Evolutionary conservation across 2,329 filamentous ascomycete genomes (phyloP), one percentile per base, ranked within the genome.

Genomic region (Amauroascus niger): DNA sequence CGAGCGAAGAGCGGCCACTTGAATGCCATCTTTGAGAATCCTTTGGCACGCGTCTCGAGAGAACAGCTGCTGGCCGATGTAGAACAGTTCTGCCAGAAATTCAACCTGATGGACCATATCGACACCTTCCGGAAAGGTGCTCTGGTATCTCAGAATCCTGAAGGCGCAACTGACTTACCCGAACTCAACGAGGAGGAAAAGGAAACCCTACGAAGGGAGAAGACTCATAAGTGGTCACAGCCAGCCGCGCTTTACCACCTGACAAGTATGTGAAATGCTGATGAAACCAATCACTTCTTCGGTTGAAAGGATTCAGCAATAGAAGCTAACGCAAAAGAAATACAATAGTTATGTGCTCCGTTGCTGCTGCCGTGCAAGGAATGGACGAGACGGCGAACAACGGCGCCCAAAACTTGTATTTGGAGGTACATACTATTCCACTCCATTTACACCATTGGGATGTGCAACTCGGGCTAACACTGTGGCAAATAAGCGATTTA

Each of bases 1-100:
- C 60, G 56, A 3, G 46, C 59, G 9, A 50, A 56, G 2, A 59
- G 11, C 20, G 52, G 60, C 40, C 63, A 62, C 14, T 58, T 71
- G 9, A 69, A 64, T 56, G 64, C 69, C 7, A 57, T 67, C 54
- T 72, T 79, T 52, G 71, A 74, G 52, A 83, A 83, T 39, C 77
- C 77, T 9, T 69, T 84, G 2, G 74, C 70, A 1, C 77, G 74
- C 0, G 71, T 83, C 6, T 71, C 76, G 1, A 72, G 74, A 26
- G 70, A 76, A 0, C 66, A 76, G 50, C 73, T 84, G 13, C 64
- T 83, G 37, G 64, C 67, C 18, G 71, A 80, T 56, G 80, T 83
- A 1, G 72, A 78, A 41, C 63, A 68, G 0, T 84, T 82, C 62
- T 79, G 76, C 41, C 57, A 63, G 2, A 65, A 75, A n/a, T 72